Evolutionary conservation across 352 stramenopile genomes (phyloP), one percentile per base, ranked within the genome.

Genomic region (Thalassiosira livingstoniorum): DNA sequence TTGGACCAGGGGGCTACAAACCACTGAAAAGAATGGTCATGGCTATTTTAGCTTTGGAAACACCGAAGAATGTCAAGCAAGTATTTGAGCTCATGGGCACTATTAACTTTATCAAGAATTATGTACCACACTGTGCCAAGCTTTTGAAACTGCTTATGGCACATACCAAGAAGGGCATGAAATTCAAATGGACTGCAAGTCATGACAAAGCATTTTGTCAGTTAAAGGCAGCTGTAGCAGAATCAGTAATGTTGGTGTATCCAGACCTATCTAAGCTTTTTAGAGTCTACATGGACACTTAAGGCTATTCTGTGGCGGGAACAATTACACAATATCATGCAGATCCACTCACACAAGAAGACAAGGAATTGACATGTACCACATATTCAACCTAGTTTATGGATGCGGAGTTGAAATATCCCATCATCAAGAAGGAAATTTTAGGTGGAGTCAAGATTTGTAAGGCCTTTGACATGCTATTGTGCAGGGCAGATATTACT

Each of bases 81-180:
- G 51, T 87, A 4, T 4, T 57, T 29, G n/a, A 15, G 3, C 82
- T 90, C 27, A 5, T 82, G 29, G 69, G 79, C 2, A 66, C 73
- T 11, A 53, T 87, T 43, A 85, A 84, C n/a, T 87, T 79, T 32
- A 83, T 87, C 53, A 74, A 67, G 37, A 82, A 79, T 76, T 58
- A n/a, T 42, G 84, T 71, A 15, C 18, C 37, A 29, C 2, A 47
- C 15, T 35, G 35, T 2, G 53, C 53, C 21, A 18, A 42, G 37
- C 68, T 69, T 29, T 34, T 72, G 15, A 29, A 37, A n/a, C 60
- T 61, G 2, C 53, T 79, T 61, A 79, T 47, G 0, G 25, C 62
- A 4, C 45, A 67, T 2, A 72, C 47, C 2, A 51, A 45, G 4
- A 60, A 71, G 4, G 53, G 72, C 47, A 35, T 29, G 5, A 47